Base-by-base conservation (phyloP, 495 filamentous ascomycete genomes). In the Aspergillus homomorphus region DNA sequence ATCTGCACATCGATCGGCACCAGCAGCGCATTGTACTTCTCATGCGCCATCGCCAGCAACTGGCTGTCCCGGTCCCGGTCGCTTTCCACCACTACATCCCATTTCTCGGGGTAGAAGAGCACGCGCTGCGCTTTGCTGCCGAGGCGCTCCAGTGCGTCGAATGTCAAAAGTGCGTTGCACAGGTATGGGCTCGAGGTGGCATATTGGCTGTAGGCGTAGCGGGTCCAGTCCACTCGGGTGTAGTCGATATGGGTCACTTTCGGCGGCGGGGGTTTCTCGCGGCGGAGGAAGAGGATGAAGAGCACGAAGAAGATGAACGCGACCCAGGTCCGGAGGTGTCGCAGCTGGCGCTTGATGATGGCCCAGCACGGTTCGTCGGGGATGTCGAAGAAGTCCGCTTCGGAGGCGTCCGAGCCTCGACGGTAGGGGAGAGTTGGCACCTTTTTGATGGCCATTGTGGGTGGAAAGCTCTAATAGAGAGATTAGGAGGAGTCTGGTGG, bases 121-220 rank as follows among this genome's bases (percentile, higher is more conserved):
- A 91, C 67, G 5, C 83, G 80, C 30, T 87, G 82, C 2, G 89
- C 86, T 57, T 81, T 80, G 61, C 82, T 87, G 14, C 80, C 84
- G 0, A 87, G 69, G 24, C 80, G 75, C 22, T 84, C 63, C 50
- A 91, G 60, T 18, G 80, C 74, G 62, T 88, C 87, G 59, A 92
- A 86, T 6, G 91, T 75, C 87, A 92, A 88, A 53, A 92, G 67
- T 2, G 84, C 83, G 65, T 90, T 91, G 72, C 89, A 92, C 3
- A 92, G 79, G 67, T 89, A 88, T 3, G 82, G 75, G 54, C 77
- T 78, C 43, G 80, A 81, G 15, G 87, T 89, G 19, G 86, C 89
- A 72, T 91, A 92, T 67, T 85, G 84, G 10, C 79, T 81, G 63
- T 91, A 91, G 24, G 88, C 89, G 60, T 78, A 88, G 28, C 74